Evolutionary conservation across 345 rosid genomes (phyloP).

Genomic region (Rubroshorea leprosula): DNA sequence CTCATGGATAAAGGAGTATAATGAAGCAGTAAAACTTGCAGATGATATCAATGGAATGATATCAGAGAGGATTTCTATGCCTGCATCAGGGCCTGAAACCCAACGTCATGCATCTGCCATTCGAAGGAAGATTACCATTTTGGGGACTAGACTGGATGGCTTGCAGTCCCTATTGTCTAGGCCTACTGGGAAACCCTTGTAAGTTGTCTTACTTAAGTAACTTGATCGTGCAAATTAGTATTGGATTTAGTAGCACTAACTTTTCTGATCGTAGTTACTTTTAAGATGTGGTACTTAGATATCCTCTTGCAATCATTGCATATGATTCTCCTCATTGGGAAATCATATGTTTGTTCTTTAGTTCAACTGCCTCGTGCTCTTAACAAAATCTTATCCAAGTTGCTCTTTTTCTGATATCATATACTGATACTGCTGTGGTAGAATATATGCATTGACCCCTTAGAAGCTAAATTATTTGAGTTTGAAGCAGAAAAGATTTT

Average conservation of each 20-base stretch:
- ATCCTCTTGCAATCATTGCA: not conserved
- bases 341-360: no score
- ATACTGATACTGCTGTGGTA: no score
- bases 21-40: constrained; percentile 64
- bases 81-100: constrained; percentile 68
- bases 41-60: constrained; percentile 88
- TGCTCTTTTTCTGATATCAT: no score
- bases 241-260: not conserved
- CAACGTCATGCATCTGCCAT: constrained; percentile 85
- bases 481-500: no score
- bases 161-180: constrained; percentile 62
- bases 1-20: constrained; percentile 78
- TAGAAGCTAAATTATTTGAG: no score
- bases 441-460: no score
- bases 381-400: no score
- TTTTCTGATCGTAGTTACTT: no score
- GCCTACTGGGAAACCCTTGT: constrained; percentile 74
- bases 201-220: constrained; percentile 17
- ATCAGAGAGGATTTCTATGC: constrained; percentile 49
- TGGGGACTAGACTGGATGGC: constrained; percentile 76
- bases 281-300: not conserved
- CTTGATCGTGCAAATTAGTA: not conserved
- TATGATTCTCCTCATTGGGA: no score
- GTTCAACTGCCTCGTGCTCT: no score
- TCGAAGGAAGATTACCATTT: constrained; percentile 82